These are phyloP conservation scores for Leishmania arabica DNA, from an alignment of 208 protist genomes.

Conservation along the genomic window DNA sequence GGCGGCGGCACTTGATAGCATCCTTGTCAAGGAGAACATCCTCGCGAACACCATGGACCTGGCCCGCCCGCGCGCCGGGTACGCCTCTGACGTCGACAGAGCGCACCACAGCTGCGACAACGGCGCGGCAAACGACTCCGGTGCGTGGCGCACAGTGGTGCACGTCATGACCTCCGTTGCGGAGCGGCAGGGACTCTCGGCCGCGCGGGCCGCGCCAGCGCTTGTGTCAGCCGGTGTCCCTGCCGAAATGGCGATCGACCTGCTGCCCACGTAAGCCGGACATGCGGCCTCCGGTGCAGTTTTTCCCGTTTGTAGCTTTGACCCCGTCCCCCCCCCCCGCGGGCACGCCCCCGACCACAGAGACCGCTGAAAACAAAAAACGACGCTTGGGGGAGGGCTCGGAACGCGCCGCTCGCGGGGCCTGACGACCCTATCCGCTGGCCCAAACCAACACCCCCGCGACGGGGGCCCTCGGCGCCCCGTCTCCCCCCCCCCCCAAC, in stretches of 20 bases:
- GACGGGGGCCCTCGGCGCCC: too few species aligned
- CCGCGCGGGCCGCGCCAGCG: constrained; percentile 36
- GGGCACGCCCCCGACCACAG: not conserved
- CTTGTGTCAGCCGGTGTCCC: constrained; percentile 36
- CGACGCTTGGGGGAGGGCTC: not conserved
- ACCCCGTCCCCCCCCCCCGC: not conserved
- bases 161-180: constrained; percentile 26
- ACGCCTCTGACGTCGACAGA: not conserved
- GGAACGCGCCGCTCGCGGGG: not conserved
- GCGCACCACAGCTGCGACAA: not conserved
- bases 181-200: constrained; percentile 23
- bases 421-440: not conserved
- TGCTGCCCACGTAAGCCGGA: constrained; percentile 27
- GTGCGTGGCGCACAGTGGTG: constrained; percentile 26
- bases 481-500: not conserved
- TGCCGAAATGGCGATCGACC: constrained; percentile 35
- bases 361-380: not conserved
- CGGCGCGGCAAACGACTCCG: constrained; percentile 3
- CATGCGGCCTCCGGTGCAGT: not conserved
- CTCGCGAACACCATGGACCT: constrained; percentile 41
- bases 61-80: constrained; percentile 11
- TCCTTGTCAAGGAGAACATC: constrained; percentile 22
- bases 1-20: constrained; percentile 21
- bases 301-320: not conserved
- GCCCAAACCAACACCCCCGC: too few species aligned